phyloP scores from a whole-genome alignment of 2,329 filamentous ascomycete species.

The Grosmannia penicillata region DNA sequence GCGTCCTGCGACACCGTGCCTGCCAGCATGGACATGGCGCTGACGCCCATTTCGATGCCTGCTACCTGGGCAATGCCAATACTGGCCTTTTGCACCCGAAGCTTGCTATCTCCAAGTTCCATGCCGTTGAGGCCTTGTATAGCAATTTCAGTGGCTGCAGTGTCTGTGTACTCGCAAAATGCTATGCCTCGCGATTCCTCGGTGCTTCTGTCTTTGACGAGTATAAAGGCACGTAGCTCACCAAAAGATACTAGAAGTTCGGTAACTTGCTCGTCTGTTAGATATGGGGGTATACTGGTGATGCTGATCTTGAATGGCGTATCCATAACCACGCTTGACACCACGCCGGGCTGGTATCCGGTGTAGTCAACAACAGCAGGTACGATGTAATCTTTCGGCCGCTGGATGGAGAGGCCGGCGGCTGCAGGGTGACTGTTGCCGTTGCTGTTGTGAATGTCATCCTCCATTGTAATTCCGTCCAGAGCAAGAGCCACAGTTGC shows the following conservation, averaged over 20 bases:
- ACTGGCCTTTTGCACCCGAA: slow-evolving; percentile 80
- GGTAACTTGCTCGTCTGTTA: slow-evolving; percentile 81
- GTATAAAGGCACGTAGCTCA: slow-evolving; percentile 77
- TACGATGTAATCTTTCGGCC: slow-evolving; percentile 95
- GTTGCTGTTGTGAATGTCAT: slow-evolving; percentile 41
- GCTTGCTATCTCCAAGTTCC: slow-evolving; percentile 73
- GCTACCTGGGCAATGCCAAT: slow-evolving; percentile 87
- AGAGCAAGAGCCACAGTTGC: slow-evolving; percentile 83
- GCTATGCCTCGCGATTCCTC: slow-evolving; percentile 87
- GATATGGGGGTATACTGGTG: slow-evolving; percentile 73
- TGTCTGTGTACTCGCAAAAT: slow-evolving; percentile 87
- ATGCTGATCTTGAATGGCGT: slow-evolving; percentile 92
- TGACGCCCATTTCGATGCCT: slow-evolving; percentile 88
- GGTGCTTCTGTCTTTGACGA: slow-evolving; percentile 75
- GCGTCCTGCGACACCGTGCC: slow-evolving; percentile 69
- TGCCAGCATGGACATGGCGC: slow-evolving; percentile 94
- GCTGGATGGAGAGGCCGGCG: slow-evolving; percentile 61
- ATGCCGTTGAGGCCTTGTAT: slow-evolving; percentile 87
- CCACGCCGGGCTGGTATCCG: slow-evolving; percentile 58
- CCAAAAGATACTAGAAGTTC: slow-evolving; percentile 87
- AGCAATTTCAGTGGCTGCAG: slow-evolving; percentile 63
- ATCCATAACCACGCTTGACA: slow-evolving; percentile 73
- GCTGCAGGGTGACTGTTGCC: no score
- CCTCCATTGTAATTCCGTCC: slow-evolving; percentile 79
- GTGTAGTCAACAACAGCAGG: slow-evolving; percentile 62